Evolutionary conservation across 2,329 filamentous ascomycete genomes (phyloP), one percentile per base, ranked within the genome.

Genomic region (Sclerotinia borealis): DNA sequence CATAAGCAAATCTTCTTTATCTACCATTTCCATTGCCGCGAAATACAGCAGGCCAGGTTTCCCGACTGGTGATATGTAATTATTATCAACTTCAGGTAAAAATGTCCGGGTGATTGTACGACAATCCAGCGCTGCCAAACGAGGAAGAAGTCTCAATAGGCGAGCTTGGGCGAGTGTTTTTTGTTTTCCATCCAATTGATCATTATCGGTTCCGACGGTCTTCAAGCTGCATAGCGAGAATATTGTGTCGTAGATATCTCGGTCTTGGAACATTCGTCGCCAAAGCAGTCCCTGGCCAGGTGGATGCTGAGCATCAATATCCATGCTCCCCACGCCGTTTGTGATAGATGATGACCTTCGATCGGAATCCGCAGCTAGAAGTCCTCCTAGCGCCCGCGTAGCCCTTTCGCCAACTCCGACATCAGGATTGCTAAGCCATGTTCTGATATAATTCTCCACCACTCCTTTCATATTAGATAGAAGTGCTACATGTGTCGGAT

Each of bases 371-470:
- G 80, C 76, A 56, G 85, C 80, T 4, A 87, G 77, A 41, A 87
- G 71, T 66, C 83, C 80, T 1, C 80, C 79, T 3, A 88, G 71
- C 2, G 82, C 79, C 58, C 75, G 77, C 1, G 77, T 77, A 2
- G 80, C 83, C 37, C 78, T 79, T 70, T 85, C 81, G 13, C 81
- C 84, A 2, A 86, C 83, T 59, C 80, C 81, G 7, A 85, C 81
- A 48, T 83, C 76, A 0, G 81, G 78, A 7, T 79, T 77, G 29
- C 77, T 76, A 2, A 87, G 76, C 85, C 85, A 87, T 62, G 77
- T 75, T 13, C 73, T 73, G 37, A 87, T 54, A 45, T 86, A 77
- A 13, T 76, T 76, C 11, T 78, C 75, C 31, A 87, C 70, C 13
- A 86, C 68, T 3, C 75, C 74, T 45, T 80, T 78, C 72, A 84